These are phyloP conservation scores for Anethum foeniculum DNA, from an alignment of 140 eudicot species.

Conservation along the genomic window DNA sequence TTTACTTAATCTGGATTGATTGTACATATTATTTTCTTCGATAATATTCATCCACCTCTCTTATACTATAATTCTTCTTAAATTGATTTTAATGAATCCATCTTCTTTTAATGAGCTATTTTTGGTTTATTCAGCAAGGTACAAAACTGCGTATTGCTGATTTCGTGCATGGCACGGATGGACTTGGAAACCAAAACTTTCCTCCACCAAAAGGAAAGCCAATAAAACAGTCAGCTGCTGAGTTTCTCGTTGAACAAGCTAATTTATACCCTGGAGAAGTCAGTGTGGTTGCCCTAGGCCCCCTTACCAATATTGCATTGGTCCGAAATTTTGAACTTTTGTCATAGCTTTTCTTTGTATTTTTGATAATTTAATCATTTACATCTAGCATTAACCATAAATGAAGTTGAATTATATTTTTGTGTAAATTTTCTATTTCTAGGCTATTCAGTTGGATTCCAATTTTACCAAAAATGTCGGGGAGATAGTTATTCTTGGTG, in stretches of 20 bases:
- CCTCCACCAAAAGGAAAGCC: constrained; percentile 88
- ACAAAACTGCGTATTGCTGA: constrained; percentile 93
- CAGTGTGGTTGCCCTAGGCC: constrained; percentile 90
- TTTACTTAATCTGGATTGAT: background rate
- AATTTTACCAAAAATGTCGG: constrained; percentile 55
- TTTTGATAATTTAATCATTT: background rate
- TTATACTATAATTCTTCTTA: background rate
- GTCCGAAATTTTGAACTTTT: constrained; percentile 24
- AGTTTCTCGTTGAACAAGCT: constrained; percentile 68
- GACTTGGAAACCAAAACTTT: constrained; percentile 96
- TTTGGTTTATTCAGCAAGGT: constrained; percentile 54
- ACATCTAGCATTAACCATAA: constrained; percentile 4
- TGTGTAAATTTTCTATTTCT: constrained; percentile 7
- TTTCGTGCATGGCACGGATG: constrained; percentile 92
- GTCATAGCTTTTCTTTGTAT: background rate
- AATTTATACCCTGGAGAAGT: constrained; percentile 72
- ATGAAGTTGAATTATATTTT: constrained; percentile 5
- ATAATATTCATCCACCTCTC: background rate
- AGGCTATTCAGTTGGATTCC: constrained; percentile 87
- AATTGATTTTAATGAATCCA: background rate
- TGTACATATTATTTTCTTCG: background rate
- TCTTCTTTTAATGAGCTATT: background rate
- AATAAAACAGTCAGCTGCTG: constrained; percentile 72
- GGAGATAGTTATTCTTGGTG: constrained; percentile 91
- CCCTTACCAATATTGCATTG: constrained; percentile 90